These are phyloP conservation scores for Mucor circinelloides DNA, from an alignment of 371 early-diverging fungal species.

Conservation along the genomic window DNA sequence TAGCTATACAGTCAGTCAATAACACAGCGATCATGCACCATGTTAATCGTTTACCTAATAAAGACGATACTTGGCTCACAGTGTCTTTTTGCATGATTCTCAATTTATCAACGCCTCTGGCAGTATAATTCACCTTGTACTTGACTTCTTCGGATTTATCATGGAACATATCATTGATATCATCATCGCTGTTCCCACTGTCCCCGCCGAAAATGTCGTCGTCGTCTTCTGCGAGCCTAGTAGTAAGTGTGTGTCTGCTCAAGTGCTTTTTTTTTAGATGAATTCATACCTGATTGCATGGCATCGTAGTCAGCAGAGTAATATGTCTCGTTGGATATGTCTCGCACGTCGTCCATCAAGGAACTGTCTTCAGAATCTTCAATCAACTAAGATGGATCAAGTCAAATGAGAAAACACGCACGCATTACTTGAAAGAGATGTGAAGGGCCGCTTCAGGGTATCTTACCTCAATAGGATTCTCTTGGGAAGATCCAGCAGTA, in stretches of 20 bases:
- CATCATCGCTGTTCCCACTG: not conserved
- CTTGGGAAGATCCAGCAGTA: not conserved
- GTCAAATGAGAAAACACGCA: too few species aligned
- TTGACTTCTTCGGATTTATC: not conserved
- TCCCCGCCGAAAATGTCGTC: not conserved
- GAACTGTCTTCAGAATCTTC: too few species aligned
- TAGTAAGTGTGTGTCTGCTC: not conserved
- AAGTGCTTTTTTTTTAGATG: not conserved
- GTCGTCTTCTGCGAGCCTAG: not conserved
- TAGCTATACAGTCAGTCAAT: constrained; percentile 48
- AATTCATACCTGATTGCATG: not conserved
- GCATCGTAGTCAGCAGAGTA: too few species aligned
- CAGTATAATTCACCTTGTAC: not conserved
- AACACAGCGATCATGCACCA: constrained; percentile 42
- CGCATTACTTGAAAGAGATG: not conserved
- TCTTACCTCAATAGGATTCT: not conserved
- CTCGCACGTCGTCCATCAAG: too few species aligned
- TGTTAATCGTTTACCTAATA: constrained; percentile 29
- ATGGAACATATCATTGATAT: not conserved
- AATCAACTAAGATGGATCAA: too few species aligned
- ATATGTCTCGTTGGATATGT: too few species aligned
- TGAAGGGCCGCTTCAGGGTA: not conserved
- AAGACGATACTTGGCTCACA: constrained; percentile 38
- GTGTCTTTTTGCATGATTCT: constrained; percentile 34
- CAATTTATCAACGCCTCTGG: constrained; percentile 23